Evolutionary conservation across 805 yeast genomes (phyloP), one percentile per base, ranked within the genome.

Genomic region (Barnettozyma sp.): DNA sequence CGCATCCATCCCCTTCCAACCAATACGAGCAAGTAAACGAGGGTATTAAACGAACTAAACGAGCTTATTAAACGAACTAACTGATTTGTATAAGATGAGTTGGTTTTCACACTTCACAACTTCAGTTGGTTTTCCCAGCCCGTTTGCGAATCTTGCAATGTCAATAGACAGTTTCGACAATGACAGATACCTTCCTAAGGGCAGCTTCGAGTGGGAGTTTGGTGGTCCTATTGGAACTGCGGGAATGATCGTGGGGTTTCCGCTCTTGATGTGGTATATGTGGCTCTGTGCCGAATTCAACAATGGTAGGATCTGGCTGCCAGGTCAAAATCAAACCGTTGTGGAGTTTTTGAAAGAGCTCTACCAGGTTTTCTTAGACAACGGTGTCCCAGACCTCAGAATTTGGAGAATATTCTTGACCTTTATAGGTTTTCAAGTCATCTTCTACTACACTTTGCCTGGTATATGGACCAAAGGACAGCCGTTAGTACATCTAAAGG

Each of bases 381-480:
- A 73, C 51, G 88, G 77, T 4, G 47, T 73, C 25, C 94, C 94
- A 19, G 58, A 78, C 1, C 41, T 55, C 30, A 62, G 65, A 35
- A 75, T 90, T 1, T 79, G 92, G 79, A 59, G 66, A 21, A 68
- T 85, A 33, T 90, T 90, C 59, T 66, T 81, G 42, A 62, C 73
- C 0, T 92, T 83, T 56, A 69, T 87, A 50, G 35, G 72, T 7
- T 57, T 73, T 32, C 97, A 92, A 63, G 78, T 71, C 11, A 42
- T 72, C 12, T 78, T 88, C 48, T 90, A 90, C 61, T 78, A 81
- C 51, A 76, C 80, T 7, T 69, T 90, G 49, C 98, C 98, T 2
- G 97, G 97, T 38, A 66, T 90, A 31, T 84, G 92, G 88, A 84
- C 95, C 23, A 79, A 86, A 58, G 98, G 98, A 35, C 94, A 87